Evolutionary conservation across 2,329 filamentous ascomycete species (phyloP).

Genomic region (Berkeleyomyces basicola): DNA sequence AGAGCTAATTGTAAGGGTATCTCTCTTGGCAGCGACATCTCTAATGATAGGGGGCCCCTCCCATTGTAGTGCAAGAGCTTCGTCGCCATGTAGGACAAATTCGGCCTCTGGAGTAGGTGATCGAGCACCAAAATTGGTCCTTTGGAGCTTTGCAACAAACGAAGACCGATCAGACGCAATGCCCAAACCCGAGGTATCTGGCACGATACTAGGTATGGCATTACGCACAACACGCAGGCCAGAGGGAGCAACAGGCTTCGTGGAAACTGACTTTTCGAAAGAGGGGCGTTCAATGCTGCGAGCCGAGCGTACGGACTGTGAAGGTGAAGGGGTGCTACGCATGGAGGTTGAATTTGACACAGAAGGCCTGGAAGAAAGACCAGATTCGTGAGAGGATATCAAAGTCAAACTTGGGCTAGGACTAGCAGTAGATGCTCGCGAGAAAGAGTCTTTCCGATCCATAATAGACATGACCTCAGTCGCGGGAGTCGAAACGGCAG

Average conservation of each 20-base stretch:
- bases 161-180: constrained; percentile 1
- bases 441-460: background rate
- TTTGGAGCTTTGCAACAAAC: background rate
- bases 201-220: constrained; percentile 8
- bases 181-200: background rate
- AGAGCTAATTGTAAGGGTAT: constrained; percentile 31
- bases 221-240: constrained; percentile 11
- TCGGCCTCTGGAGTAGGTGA: constrained; percentile 9
- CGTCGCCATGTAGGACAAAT: constrained; percentile 21
- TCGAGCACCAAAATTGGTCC: constrained; percentile 2
- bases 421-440: constrained; percentile 7
- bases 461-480: constrained; percentile 1
- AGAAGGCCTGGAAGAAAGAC: constrained; percentile 9
- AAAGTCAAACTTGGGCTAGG: constrained; percentile 7
- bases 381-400: constrained; percentile 3
- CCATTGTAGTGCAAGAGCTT: constrained; percentile 17
- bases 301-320: constrained; percentile 6
- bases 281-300: constrained; percentile 12
- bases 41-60: constrained; percentile 28
- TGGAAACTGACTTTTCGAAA: constrained; percentile 7
- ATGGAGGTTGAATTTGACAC: constrained; percentile 7
- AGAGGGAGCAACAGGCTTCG: constrained; percentile 10
- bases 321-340: constrained; percentile 11
- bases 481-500: background rate
- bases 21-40: constrained; percentile 32